phyloP scores from a whole-genome alignment of 805 yeast genomes.

The Ogataea sp. region DNA sequence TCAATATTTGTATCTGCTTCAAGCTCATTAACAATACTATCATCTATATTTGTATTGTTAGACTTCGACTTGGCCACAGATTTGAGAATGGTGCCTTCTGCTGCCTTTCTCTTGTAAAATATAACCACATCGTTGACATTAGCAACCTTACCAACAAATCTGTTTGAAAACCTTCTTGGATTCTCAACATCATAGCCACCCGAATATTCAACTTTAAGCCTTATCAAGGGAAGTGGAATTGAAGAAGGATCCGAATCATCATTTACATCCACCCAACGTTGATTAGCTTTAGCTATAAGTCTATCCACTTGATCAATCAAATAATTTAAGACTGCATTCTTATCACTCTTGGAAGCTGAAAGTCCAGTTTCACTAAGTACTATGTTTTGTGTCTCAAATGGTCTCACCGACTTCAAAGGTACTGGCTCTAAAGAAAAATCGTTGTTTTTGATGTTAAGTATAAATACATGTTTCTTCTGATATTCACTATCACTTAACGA shows the following conservation, averaged over 20 bases:
- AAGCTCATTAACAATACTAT: slow-evolving; percentile 23
- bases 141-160: slow-evolving; percentile 87
- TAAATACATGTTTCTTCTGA: slow-evolving; percentile 62
- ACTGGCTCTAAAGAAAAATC: slow-evolving; percentile 53
- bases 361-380: slow-evolving; percentile 46
- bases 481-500: slow-evolving; percentile 82
- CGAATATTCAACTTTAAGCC: slow-evolving; percentile 80
- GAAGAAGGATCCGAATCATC: slow-evolving; percentile 9
- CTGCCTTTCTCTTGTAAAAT: slow-evolving; percentile 46
- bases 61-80: slow-evolving; percentile 7
- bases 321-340: slow-evolving; percentile 50
- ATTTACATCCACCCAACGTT: slow-evolving; percentile 33
- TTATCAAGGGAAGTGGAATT: slow-evolving; percentile 70
- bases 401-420: slow-evolving; percentile 64
- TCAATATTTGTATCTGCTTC: slow-evolving; percentile 27
- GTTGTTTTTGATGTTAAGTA: slow-evolving; percentile 55
- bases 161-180: slow-evolving; percentile 78
- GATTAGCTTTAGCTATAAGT: slow-evolving; percentile 52
- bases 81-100: slow-evolving; percentile 3
- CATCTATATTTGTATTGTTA: slow-evolving; percentile 4
- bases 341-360: slow-evolving; percentile 52
- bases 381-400: slow-evolving; percentile 69
- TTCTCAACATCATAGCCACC: slow-evolving; percentile 92
- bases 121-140: slow-evolving; percentile 81
- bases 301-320: slow-evolving; percentile 57